phyloP scores from a whole-genome alignment of 352 stramenopile genomes.

The Blastocystis sp. region DNA sequence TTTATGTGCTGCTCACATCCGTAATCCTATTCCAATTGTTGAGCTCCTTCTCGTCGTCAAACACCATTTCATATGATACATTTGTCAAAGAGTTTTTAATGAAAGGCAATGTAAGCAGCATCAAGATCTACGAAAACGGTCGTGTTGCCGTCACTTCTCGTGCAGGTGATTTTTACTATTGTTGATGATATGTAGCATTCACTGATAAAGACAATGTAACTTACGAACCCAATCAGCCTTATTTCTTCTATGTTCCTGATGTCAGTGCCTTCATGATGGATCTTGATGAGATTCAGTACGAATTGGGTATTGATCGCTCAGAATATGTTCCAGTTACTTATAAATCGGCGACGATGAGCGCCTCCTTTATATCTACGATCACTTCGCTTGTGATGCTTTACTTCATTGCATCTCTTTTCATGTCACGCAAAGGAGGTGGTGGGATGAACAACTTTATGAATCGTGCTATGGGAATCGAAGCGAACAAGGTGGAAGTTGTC shows the following conservation, averaged over 20 bases:
- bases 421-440: constrained; percentile 81
- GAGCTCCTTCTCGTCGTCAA: too few species aligned
- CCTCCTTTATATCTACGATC: constrained; percentile 74
- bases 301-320: constrained; percentile 79
- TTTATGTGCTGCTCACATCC: too few species aligned
- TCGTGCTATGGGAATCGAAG: constrained; percentile 91
- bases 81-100: constrained; percentile 46
- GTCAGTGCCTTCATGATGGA: constrained; percentile 81
- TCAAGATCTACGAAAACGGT: constrained; percentile 21
- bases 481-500: constrained; percentile 71
- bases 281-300: constrained; percentile 86
- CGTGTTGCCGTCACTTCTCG: neutral
- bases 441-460: constrained; percentile 84
- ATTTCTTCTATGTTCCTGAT: constrained; percentile 41
- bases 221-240: neutral
- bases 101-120: neutral
- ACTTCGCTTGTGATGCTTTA: constrained; percentile 87
- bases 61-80: neutral
- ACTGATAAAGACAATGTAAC: neutral
- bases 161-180: neutral
- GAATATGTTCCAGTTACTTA: constrained; percentile 95
- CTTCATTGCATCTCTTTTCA: constrained; percentile 84
- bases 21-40: too few species aligned
- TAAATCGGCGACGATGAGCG: constrained; percentile 83
- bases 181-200: neutral